Conservation (phyloP, 495 filamentous ascomycete species). For the Penicillium herquei region DNA sequence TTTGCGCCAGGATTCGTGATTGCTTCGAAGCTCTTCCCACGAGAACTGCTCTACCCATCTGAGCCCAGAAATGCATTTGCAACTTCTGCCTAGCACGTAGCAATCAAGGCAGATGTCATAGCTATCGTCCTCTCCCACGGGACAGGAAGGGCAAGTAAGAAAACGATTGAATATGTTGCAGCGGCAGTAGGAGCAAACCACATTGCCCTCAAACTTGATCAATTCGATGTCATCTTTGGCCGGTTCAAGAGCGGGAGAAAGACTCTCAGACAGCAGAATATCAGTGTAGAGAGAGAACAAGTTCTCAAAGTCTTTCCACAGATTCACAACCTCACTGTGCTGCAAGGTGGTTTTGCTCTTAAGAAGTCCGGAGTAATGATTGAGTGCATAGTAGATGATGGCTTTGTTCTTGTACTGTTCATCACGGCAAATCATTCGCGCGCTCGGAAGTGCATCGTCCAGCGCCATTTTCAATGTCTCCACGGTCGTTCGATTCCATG, state of each 20-base stretch:
- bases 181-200: slow-evolving; percentile 93
- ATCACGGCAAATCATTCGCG: slow-evolving; percentile 91
- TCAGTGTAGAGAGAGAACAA: slow-evolving; percentile 74
- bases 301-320: slow-evolving; percentile 73
- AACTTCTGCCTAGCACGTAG: slow-evolving; percentile 90
- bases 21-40: slow-evolving; percentile 73
- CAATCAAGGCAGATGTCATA: slow-evolving; percentile 99
- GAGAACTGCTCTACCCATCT: slow-evolving; percentile 91
- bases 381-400: slow-evolving; percentile 81
- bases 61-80: slow-evolving; percentile 76
- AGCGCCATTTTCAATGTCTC: slow-evolving; percentile 86
- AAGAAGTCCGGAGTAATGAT: slow-evolving; percentile 71
- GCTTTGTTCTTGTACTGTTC: slow-evolving; percentile 99
- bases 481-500: slow-evolving; percentile 95
- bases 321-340: slow-evolving; percentile 58
- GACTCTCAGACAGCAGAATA: slow-evolving; percentile 81
- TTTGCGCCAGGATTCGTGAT: slow-evolving; percentile 78
- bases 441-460: slow-evolving; percentile 79
- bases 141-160: slow-evolving; percentile 81
- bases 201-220: slow-evolving; percentile 76
- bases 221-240: slow-evolving; percentile 67
- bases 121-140: slow-evolving; percentile 61
- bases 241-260: slow-evolving; percentile 51
- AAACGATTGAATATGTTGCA: slow-evolving; percentile 98
- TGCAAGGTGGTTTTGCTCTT: slow-evolving; percentile 32